Percentiles rank a stretch among this genome's conserved stretches.
These are phyloP conservation scores for Apiospora phragmitis DNA, from an alignment of 2,329 filamentous ascomycete species.

Conservation along the genomic window DNA sequence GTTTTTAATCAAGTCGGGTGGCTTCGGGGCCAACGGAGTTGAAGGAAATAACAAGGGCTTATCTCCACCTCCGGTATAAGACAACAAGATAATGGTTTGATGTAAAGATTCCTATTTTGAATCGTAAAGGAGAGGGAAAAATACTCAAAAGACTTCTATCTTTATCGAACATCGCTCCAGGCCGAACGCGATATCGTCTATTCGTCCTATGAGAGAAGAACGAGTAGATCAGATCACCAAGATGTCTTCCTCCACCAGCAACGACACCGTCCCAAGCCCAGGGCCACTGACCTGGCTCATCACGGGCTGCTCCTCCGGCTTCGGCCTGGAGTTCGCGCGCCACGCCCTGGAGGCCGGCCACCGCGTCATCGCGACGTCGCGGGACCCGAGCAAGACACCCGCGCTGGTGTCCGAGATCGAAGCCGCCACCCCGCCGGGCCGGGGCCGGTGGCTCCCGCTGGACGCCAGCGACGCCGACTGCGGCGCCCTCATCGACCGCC, in stretches of 20 bases:
- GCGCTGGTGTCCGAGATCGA: conserved; percentile 33
- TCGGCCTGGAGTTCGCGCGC: conserved; percentile 35
- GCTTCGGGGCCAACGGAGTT: background rate
- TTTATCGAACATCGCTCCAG: background rate
- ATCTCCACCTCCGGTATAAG: background rate
- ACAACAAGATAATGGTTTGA: background rate
- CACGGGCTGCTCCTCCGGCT: conserved; percentile 40
- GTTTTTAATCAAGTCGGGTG: background rate
- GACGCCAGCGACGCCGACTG: conserved; percentile 31
- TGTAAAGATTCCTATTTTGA: background rate
- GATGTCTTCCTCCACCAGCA: background rate
- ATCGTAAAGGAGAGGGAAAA: background rate
- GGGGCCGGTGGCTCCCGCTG: conserved; percentile 37
- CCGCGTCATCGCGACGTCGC: conserved; percentile 40
- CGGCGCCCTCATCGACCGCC: conserved; percentile 26
- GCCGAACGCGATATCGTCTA: background rate
- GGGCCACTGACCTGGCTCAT: conserved; percentile 32
- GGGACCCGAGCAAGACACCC: conserved; percentile 26
- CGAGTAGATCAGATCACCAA: too few species aligned
- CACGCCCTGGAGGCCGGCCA: conserved; percentile 36
- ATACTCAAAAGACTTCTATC: background rate
- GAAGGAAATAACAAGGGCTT: background rate
- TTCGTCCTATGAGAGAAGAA: background rate
- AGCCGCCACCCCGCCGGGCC: conserved; percentile 25
- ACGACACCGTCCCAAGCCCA: background rate